Evolutionary conservation across 2,329 filamentous ascomycete species (phyloP), one percentile per base, ranked within the genome.

Genomic region (Raffaelea arxii): DNA sequence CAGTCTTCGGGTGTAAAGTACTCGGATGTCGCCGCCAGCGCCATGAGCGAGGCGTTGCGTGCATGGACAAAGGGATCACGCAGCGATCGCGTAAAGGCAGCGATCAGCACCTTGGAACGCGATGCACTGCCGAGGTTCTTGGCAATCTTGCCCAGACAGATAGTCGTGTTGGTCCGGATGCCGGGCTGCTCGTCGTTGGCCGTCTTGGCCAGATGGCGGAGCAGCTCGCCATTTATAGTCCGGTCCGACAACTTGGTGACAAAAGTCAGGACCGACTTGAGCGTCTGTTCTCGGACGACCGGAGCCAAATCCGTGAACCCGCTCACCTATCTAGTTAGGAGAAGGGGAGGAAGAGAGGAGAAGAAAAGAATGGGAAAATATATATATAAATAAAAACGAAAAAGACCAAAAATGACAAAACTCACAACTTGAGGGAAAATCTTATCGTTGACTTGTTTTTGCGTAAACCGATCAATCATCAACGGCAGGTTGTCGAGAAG

Each of bases 111-210:
- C 63, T 97, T 98, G 41, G 85, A 76, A 51, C 92, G 77, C 4
- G 86, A 87, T 53, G 86, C 73, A 2, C 77, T 71, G 2, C 88
- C 87, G 1, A 98, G 71, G 56, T 94, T 85, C 56, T 88, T 90
- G 14, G 92, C 90, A 55, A 98, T 96, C 59, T 96, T 97, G 21
- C 92, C 92, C 1, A 98, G 68, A 60, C 91, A 97, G 47, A 98
- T 98, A 2, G 92, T 98, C 0, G 92, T 98, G 62, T 98, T 98
- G 9, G 92, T 98, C 51, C 92, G 80, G 54, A 98, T 98, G 1
- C 92, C 92, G 1, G 92, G 89, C 59, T 98, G 91, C 57, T 97
- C 92, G 52, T 98, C 92, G 56, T 97, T 98, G 40, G 92, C 89
- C 2, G 91, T 96, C 63, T 94, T 96, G 38, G 92, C 92, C 24